A percentile compares a stretch with the other conserved stretches of the same genome.
Conservation (phyloP, 148 eudicot species). For the Rhododendron mucronatum region DNA sequence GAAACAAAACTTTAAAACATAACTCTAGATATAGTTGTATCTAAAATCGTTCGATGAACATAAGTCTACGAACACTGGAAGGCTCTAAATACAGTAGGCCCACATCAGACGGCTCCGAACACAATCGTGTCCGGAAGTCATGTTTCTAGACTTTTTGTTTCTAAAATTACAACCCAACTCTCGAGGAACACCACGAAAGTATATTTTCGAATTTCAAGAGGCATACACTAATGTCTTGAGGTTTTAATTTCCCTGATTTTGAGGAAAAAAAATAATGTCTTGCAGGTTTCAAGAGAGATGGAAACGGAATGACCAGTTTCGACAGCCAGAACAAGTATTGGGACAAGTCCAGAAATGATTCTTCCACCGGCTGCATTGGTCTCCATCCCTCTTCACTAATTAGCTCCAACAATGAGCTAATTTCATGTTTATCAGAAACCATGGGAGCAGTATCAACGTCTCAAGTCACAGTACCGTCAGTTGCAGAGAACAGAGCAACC, state of each 20-base stretch:
- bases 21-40: no score
- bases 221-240: background rate
- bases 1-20: no score
- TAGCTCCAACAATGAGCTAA: background rate
- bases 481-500: background rate
- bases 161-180: background rate
- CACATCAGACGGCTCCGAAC: no score
- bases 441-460: background rate
- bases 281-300: background rate
- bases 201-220: background rate
- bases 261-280: background rate
- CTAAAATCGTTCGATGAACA: rapidly evolving
- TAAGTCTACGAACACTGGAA: no score
- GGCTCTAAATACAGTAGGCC: no score
- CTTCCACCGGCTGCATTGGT: background rate
- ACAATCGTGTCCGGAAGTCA: no score
- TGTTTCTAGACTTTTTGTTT: background rate
- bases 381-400: background rate
- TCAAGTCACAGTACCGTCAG: constrained; percentile 8
- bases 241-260: background rate
- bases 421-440: constrained; percentile 3
- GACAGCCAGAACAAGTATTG: constrained; percentile 25
- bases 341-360: constrained; percentile 23
- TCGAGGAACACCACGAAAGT: background rate
- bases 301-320: background rate